Conservation (phyloP, 2,329 filamentous ascomycete species). For the Penicillium nordicum region DNA sequence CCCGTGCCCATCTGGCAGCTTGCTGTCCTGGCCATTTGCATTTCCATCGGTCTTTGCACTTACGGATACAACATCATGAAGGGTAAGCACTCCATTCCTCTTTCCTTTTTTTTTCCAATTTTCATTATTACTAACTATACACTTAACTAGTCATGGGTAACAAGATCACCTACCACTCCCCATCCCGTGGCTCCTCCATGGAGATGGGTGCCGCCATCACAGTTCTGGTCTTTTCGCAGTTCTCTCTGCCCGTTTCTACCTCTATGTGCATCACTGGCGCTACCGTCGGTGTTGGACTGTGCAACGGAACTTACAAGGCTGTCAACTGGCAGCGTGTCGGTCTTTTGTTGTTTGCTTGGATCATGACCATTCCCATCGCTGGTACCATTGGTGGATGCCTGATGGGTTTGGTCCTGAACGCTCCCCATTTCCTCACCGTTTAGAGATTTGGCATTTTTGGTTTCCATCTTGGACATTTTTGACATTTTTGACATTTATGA, state of each 20-base stretch:
- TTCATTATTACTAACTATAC: conserved; percentile 17
- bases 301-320: conserved; percentile 67
- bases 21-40: conserved; percentile 61
- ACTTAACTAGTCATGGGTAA: conserved; percentile 67
- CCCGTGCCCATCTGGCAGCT: conserved; percentile 73
- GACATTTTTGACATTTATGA: neutral
- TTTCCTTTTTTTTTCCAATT: neutral
- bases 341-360: conserved; percentile 65
- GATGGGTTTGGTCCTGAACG: conserved; percentile 56
- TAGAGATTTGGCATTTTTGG: neutral
- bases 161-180: conserved; percentile 70
- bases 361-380: conserved; percentile 62
- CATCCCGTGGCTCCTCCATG: conserved; percentile 63
- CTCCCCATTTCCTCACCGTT: conserved; percentile 51
- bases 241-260: conserved; percentile 70
- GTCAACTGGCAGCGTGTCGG: conserved; percentile 73
- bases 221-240: conserved; percentile 72
- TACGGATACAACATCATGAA: conserved; percentile 86
- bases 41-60: conserved; percentile 66
- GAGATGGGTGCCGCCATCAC: conserved; percentile 77
- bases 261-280: conserved; percentile 78
- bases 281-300: conserved; percentile 73
- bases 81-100: conserved; percentile 45
- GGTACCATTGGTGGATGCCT: conserved; percentile 54
- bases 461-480: neutral